Base-by-base conservation (phyloP, 2,329 filamentous ascomycete species). In the Lizonia empirigonia region DNA sequence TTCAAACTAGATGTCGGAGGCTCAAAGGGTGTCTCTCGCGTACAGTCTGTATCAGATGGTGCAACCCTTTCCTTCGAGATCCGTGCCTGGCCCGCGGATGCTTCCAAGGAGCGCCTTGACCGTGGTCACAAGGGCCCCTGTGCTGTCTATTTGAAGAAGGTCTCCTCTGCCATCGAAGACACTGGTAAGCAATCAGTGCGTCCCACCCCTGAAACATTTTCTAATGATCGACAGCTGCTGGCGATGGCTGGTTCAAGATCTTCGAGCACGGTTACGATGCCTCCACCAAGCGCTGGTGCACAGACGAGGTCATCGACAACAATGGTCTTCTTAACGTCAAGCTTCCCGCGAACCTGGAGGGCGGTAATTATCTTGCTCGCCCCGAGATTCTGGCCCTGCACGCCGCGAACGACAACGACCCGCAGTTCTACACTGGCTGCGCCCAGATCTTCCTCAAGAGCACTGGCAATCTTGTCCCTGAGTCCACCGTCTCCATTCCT, bases 191-290 rank as follows among this genome's bases (percentile, higher is more conserved):
- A 13, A 16, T 12, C 38, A n/a, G n/a, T n/a, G n/a, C n/a, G n/a
- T n/a, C n/a, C n/a, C n/a, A n/a, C n/a, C n/a, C n/a, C n/a, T n/a
- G n/a, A n/a, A 38, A 13, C 20, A 6, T 20, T n/a, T n/a, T 24
- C 20, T 40, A n/a, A 5, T 7, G 18, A 10, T 13, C 23, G 18
- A 13, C 19, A 64, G 67, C 44, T 39, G 55, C 79, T 19, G 87
- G 88, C 4, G 74, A 78, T 41, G 88, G 88, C 30, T 92, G 88
- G 89, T 89, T 91, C 80, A 91, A 91, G 79, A 82, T 91, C 67
- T 90, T 81, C 78, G 82, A 89, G 50, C 80, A 86, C 42, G 86
- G 85, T 36, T 89, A 88, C 72, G 79, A 88, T 61, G 68, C 74
- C 5, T 60, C 68, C 5, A 76, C 77, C 1, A 69, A 76, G 22